Evolutionary conservation across 371 early-diverging fungal genomes (phyloP), one percentile per base, ranked within the genome.

Genomic region (Dichotomocladium elegans): DNA sequence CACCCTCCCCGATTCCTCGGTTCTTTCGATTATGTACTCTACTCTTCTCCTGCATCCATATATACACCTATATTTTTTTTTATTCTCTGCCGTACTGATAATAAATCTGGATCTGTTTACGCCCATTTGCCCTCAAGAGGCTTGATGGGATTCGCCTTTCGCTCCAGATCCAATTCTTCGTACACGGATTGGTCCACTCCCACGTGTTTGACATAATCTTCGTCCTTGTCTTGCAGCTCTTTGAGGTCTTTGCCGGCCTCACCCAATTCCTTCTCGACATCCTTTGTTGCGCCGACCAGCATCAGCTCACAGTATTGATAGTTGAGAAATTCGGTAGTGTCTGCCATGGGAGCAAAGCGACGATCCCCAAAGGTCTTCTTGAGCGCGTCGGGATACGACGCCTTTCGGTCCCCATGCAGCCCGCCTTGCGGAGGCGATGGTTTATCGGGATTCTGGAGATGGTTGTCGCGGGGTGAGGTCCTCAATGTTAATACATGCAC

Each of bases 121-220:
- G 58, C 44, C 71, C 71, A 70, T 26, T 66, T 43, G 6, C 70
- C 70, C 25, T 66, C 29, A n/a, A 70, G 51, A 1, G 71, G 63
- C 34, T 60, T 55, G 6, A 46, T 34, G 3, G 71, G 71, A 37
- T 61, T 41, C 11, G 48, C 17, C 15, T 51, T 45, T 40, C 41
- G 49, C 14, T 56, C 60, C 33, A 71, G 33, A 3, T 64, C 42
- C 2, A 71, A 40, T 11, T 67, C 65, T 11, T 67, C 54, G 42
- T 62, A 67, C 2, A 71, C 51, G 9, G 35, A 51, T 24, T 59
- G 24, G 5, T 61, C 65, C 11, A 52, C 56, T 15, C 61, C 64
- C 21, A 56, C 46, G 26, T 58, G 44, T 8, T 55, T 30, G 26
- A 60, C 30, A 26, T 55, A 50, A 7, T 51, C 52, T 15, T 67